These are phyloP conservation scores for Colletotrichum lindemuthianum DNA, from an alignment of 2,329 filamentous ascomycete genomes.

Conservation along the genomic window DNA sequence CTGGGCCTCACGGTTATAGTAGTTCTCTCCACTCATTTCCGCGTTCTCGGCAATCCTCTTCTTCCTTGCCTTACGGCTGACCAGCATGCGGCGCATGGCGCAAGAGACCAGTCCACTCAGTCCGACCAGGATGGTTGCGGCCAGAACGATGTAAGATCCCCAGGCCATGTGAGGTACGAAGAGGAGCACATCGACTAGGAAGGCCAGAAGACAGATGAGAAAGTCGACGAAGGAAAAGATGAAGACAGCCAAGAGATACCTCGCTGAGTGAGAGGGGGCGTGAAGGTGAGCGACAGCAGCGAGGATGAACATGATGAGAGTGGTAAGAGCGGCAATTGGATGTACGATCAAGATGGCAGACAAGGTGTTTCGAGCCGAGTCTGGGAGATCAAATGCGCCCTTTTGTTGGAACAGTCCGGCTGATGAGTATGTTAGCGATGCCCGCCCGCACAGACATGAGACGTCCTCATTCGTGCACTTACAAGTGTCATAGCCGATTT, in stretches of 20 bases:
- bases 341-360: slow-evolving; percentile 92
- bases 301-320: slow-evolving; percentile 84
- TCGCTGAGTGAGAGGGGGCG: slow-evolving; percentile 85
- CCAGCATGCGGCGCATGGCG: slow-evolving; percentile 91
- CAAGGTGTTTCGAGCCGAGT: slow-evolving; percentile 68
- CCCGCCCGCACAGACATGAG: neutral
- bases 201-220: slow-evolving; percentile 83
- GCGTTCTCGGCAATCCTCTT: slow-evolving; percentile 92
- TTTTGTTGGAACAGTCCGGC: slow-evolving; percentile 35
- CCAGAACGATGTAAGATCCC: slow-evolving; percentile 94
- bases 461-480: slow-evolving; percentile 47
- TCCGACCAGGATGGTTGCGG: slow-evolving; percentile 85
- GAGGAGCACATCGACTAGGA: slow-evolving; percentile 91
- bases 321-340: slow-evolving; percentile 87
- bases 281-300: slow-evolving; percentile 87
- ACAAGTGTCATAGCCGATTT: slow-evolving; percentile 90
- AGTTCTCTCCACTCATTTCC: slow-evolving; percentile 96
- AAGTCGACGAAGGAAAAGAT: slow-evolving; percentile 89
- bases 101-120: slow-evolving; percentile 87
- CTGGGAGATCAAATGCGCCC: slow-evolving; percentile 66
- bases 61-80: slow-evolving; percentile 92
- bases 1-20: slow-evolving; percentile 77
- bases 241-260: slow-evolving; percentile 85
- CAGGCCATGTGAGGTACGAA: slow-evolving; percentile 95
- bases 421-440: slow-evolving; percentile 12